phyloP scores from a whole-genome alignment of 495 filamentous ascomycete species.

The Daldinia bambusicola region DNA sequence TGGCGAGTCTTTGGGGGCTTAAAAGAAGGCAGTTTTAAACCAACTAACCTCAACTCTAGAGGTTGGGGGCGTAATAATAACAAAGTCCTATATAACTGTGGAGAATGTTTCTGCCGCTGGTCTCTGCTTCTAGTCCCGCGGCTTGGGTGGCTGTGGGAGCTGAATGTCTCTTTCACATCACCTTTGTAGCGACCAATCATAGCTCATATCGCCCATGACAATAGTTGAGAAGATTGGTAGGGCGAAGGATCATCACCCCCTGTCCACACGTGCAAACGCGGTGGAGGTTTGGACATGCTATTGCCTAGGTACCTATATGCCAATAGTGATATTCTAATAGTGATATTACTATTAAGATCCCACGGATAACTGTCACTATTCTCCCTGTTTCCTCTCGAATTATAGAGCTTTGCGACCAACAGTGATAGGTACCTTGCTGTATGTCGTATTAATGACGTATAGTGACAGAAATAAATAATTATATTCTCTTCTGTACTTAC shows the following conservation, averaged over 20 bases:
- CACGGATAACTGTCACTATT: conserved; percentile 2
- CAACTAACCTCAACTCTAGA: not conserved
- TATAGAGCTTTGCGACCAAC: not conserved
- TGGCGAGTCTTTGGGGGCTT: conserved; percentile 12
- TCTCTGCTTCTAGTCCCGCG: conserved; percentile 17
- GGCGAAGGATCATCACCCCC: conserved; percentile 27
- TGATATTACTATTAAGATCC: conserved; percentile 19
- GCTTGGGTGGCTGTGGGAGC: conserved; percentile 38
- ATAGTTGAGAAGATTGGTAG: conserved; percentile 11
- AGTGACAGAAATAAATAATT: not conserved
- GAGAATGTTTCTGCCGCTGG: conserved; percentile 28
- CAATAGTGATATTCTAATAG: not conserved
- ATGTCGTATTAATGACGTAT: not conserved
- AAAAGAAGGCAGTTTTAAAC: conserved; percentile 7
- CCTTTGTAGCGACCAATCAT: conserved; percentile 23
- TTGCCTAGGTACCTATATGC: too few relatives aligned
- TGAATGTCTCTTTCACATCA: conserved; percentile 21
- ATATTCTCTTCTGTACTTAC: too few relatives aligned
- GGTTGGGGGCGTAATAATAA: conserved; percentile 38
- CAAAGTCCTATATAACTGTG: conserved; percentile 21
- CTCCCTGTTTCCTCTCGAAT: not conserved
- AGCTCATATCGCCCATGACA: conserved; percentile 15
- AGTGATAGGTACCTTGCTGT: not conserved
- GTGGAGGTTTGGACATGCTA: not conserved
- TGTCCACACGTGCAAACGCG: conserved; percentile 30